These are phyloP conservation scores for Echria macrotheca DNA, from an alignment of 495 filamentous ascomycete species.

Conservation along the genomic window DNA sequence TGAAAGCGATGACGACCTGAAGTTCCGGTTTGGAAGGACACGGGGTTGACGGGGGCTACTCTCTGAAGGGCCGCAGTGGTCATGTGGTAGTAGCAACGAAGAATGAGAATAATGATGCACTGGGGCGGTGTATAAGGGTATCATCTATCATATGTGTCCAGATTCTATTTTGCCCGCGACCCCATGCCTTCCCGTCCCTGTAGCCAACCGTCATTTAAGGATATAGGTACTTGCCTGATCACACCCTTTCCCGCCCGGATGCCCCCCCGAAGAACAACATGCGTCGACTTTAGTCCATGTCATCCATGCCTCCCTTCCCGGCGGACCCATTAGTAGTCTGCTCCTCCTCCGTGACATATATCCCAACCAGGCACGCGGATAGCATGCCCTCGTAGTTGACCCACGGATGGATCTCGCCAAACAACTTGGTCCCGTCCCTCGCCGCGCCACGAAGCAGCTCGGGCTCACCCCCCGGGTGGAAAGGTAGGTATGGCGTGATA, in stretches of 20 bases:
- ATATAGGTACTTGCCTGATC: too few relatives aligned
- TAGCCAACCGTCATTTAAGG: too few relatives aligned
- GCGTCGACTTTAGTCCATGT: constrained; percentile 75
- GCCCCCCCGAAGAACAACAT: too few relatives aligned
- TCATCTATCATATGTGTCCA: constrained; percentile 9
- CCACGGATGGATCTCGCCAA: constrained; percentile 93
- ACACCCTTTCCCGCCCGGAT: too few relatives aligned
- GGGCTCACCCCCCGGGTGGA: constrained; percentile 85
- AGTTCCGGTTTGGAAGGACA: constrained; percentile 42
- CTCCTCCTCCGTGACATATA: constrained; percentile 75
- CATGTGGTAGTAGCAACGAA: background rate
- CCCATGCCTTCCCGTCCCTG: too few relatives aligned
- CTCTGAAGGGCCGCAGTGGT: background rate
- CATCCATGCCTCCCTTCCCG: constrained; percentile 47
- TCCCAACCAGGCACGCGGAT: constrained; percentile 75
- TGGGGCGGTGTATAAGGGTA: constrained; percentile 29
- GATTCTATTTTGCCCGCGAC: too few relatives aligned
- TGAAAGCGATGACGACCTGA: constrained; percentile 49
- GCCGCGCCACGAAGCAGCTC: constrained; percentile 80
- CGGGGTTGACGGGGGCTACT: constrained; percentile 7
- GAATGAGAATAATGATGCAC: too few relatives aligned
- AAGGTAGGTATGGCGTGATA: constrained; percentile 80
- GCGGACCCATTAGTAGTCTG: too few relatives aligned
- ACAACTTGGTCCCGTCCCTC: constrained; percentile 69
- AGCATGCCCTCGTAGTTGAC: constrained; percentile 97